Evolutionary conservation across 257 asterid genomes (phyloP).

Genomic region (Solanum appendiculatum): DNA sequence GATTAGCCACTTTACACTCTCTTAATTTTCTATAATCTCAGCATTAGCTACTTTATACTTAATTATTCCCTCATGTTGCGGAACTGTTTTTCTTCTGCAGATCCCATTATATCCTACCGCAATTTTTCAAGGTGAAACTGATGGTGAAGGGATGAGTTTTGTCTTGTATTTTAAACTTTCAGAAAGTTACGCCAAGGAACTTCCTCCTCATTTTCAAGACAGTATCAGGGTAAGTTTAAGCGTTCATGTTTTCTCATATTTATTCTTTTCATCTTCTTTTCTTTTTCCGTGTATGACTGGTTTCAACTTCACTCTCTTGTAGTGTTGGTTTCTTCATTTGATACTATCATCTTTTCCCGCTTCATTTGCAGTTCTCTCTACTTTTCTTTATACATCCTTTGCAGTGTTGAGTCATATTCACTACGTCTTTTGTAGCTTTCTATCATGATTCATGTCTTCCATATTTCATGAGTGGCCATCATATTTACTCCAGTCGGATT

Average conservation of each 20-base stretch:
- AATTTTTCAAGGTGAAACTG: constrained; percentile 38
- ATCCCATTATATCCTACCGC: constrained; percentile 38
- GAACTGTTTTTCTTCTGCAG: constrained; percentile 13
- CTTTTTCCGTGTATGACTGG: not conserved
- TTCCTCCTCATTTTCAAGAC: constrained; percentile 45
- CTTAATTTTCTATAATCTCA: not conserved
- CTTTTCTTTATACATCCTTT: not conserved
- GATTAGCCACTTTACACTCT: not conserved
- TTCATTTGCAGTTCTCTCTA: not conserved
- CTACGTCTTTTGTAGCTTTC: not conserved
- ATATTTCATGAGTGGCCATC: not conserved
- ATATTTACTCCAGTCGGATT: not conserved
- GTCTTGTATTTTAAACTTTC: constrained; percentile 39
- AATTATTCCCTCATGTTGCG: not conserved
- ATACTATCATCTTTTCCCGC: not conserved
- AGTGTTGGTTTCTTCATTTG: not conserved
- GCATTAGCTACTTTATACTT: not conserved
- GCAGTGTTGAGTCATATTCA: not conserved
- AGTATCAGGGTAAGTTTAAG: constrained; percentile 26
- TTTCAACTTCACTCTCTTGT: not conserved
- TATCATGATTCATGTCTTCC: not conserved
- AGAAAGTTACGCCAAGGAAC: constrained; percentile 34
- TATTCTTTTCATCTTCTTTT: not conserved
- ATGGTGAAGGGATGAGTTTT: constrained; percentile 46
- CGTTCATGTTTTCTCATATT: not conserved